Evolutionary conservation across 306 rosid species (phyloP).

Genomic region (Malus asiatica): DNA sequence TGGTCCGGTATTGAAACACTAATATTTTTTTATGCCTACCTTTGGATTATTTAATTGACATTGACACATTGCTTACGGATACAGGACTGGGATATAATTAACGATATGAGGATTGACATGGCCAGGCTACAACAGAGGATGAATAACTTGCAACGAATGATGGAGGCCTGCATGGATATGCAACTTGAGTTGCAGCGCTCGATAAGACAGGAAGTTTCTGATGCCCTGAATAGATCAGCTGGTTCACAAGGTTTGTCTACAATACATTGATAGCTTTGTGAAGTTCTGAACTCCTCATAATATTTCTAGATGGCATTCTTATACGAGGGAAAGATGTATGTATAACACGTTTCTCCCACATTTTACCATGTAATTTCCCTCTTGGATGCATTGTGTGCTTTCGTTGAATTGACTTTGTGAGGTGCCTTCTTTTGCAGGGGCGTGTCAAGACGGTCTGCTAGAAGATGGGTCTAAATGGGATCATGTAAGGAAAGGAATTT

Average conservation of each 20-base stretch:
- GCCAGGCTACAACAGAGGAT: slow-evolving; percentile 90
- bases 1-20: slow-evolving; percentile 5
- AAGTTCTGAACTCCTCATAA: neutral
- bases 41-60: neutral
- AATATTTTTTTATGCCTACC: neutral
- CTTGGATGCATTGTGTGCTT: neutral
- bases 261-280: neutral
- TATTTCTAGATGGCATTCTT: no score
- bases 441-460: slow-evolving; percentile 30
- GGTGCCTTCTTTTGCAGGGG: slow-evolving; percentile 33
- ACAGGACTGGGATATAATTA: slow-evolving; percentile 85
- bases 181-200: slow-evolving; percentile 98
- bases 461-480: slow-evolving; percentile 77
- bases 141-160: slow-evolving; percentile 87
- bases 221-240: slow-evolving; percentile 77
- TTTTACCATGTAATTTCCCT: neutral
- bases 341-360: neutral
- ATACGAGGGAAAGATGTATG: no score
- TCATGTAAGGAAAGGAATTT: slow-evolving; percentile 81
- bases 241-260: slow-evolving; percentile 52
- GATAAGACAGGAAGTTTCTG: slow-evolving; percentile 90
- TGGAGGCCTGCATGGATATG: slow-evolving; percentile 99
- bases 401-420: neutral
- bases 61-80: neutral
- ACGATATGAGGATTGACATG: slow-evolving; percentile 94